Conservation (phyloP, 306 rosid genomes). For the Hylodesmum podocarpum region DNA sequence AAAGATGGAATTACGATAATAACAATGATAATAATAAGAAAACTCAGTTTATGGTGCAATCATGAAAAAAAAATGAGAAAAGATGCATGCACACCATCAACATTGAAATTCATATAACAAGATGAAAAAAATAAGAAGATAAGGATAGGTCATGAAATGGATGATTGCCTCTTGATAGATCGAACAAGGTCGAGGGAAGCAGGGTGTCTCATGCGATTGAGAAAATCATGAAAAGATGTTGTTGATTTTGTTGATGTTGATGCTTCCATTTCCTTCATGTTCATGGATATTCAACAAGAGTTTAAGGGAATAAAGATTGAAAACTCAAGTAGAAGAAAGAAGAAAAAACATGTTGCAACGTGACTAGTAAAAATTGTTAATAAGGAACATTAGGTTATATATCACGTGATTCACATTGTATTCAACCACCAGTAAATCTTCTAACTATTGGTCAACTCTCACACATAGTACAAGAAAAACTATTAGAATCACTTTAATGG, state of each 20-base stretch:
- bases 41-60: too few species aligned
- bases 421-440: not conserved
- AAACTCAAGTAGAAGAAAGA: conserved; percentile 2
- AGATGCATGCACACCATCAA: not conserved
- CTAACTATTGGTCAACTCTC: not conserved
- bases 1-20: too few species aligned
- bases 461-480: too few species aligned
- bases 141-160: not conserved
- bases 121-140: not conserved
- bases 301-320: not conserved
- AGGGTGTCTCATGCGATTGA: conserved; percentile 81
- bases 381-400: not conserved
- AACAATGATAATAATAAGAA: too few species aligned
- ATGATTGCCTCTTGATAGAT: conserved; percentile 58
- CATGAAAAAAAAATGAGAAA: too few species aligned
- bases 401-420: conserved; percentile 12
- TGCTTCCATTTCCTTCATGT: conserved; percentile 38
- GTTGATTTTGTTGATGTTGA: conserved; percentile 22
- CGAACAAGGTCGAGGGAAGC: conserved; percentile 71
- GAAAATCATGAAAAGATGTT: conserved; percentile 58
- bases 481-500: too few species aligned
- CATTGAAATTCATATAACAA: not conserved
- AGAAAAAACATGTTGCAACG: not conserved
- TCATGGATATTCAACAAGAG: not conserved
- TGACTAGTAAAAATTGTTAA: not conserved